Evolutionary conservation across 352 stramenopile species (phyloP), one percentile per base, ranked within the genome.

Genomic region (Salisapilia sapeloensis): DNA sequence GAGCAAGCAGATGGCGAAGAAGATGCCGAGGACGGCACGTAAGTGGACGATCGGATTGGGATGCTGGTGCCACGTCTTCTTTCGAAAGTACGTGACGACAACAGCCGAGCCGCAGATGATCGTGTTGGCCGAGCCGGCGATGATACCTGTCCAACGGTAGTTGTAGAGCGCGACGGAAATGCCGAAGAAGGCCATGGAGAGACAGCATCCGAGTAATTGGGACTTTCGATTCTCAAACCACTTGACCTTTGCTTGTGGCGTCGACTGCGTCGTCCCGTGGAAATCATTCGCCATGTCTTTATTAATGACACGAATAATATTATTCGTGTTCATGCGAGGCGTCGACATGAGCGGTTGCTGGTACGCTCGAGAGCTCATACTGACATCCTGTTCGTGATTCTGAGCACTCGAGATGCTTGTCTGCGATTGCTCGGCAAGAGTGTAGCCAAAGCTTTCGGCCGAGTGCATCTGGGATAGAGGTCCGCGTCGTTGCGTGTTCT

Each of bases 181-280:
- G 4, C 75, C 75, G 1, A 91, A 46, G 20, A 86, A 91, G 4
- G 71, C 75, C 66, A 91, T 84, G 14, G 75, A 84, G 19, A 86
- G 56, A 32, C 69, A 86, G 47, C 69, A 84, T 8, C 75, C 75
- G 6, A 91, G 66, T 16, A 91, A 34, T 48, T 91, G 75, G 24
- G 69, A 86, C 53, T 91, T 91, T 13, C 75, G 66, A 43, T 91
- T 91, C 48, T 91, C 75, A 30, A 91, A 87, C 75, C 75, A 91
- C 31, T 61, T 62, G 38, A 91, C 85, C 24, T 67, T 69, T 35
- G 64, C 58, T 27, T 83, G 64, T 15, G 69, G 55, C 5, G 57
- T 56, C 12, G 66, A 83, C 40, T 80, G 66, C 30, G 66, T 56
- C 19, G 71, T 69, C 13, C 75, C 75, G 14, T 70, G 66, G 47